Conservation (phyloP, 1,284 basidiomycete genomes). For the Abortiporus biennis region DNA sequence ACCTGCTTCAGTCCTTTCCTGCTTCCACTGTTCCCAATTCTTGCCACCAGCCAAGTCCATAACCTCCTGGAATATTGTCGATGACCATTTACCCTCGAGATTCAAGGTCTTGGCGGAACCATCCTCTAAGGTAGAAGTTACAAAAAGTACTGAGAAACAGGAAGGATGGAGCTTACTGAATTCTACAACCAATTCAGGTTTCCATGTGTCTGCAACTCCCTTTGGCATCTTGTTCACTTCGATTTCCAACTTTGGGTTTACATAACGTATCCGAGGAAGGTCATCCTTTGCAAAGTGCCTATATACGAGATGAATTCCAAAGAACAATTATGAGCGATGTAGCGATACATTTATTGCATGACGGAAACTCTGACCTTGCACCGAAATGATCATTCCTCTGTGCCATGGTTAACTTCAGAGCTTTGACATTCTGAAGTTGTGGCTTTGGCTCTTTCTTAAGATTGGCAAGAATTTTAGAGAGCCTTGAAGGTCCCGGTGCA, state of each 20-base stretch:
- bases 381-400: slow-evolving; percentile 68
- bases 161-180: slow-evolving; percentile 42
- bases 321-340: background rate
- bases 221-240: slow-evolving; percentile 48
- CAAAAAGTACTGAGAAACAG: background rate
- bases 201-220: slow-evolving; percentile 46
- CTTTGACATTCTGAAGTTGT: slow-evolving; percentile 42
- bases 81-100: slow-evolving; percentile 62
- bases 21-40: slow-evolving; percentile 54
- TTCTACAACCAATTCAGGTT: slow-evolving; percentile 50
- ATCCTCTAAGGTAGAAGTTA: slow-evolving; percentile 33
- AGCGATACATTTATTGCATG: background rate
- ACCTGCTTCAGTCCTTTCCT: slow-evolving; percentile 37
- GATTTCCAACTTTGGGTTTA: slow-evolving; percentile 59
- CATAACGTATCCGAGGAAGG: slow-evolving; percentile 66
- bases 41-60: slow-evolving; percentile 60
- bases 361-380: slow-evolving; percentile 38
- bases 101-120: slow-evolving; percentile 44
- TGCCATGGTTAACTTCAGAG: slow-evolving; percentile 52
- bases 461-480: slow-evolving; percentile 46
- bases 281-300: slow-evolving; percentile 76
- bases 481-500: slow-evolving; percentile 45
- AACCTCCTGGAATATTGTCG: slow-evolving; percentile 56
- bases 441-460: slow-evolving; percentile 53
- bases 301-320: background rate